Percentiles rank a stretch among this genome's conserved stretches.
phyloP scores from a whole-genome alignment of 2,329 filamentous ascomycete genomes.

The Phaeomoniella chlamydospora region DNA sequence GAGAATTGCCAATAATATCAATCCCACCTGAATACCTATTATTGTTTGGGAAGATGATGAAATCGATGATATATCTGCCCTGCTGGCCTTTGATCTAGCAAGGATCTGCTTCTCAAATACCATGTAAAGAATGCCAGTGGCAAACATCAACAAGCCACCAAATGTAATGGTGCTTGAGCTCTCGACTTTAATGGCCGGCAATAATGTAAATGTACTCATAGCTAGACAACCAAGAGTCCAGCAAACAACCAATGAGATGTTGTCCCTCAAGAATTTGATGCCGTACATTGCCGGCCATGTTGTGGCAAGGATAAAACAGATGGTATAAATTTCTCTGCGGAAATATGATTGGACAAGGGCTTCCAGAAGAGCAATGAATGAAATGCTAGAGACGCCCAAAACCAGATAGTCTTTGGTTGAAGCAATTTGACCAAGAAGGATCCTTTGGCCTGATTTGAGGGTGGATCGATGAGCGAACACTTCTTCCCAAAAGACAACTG shows the following conservation, averaged over 20 bases:
- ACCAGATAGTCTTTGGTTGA: slow-evolving; percentile 42
- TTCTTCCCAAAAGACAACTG: slow-evolving; percentile 92
- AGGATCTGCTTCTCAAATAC: slow-evolving; percentile 56
- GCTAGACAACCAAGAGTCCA: slow-evolving; percentile 66
- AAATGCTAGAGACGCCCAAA: slow-evolving; percentile 47
- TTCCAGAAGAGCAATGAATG: slow-evolving; percentile 63
- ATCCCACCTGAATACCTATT: slow-evolving; percentile 42
- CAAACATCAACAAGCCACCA: slow-evolving; percentile 65
- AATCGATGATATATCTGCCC: slow-evolving; percentile 4
- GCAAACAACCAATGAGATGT: slow-evolving; percentile 47
- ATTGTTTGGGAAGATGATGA: slow-evolving; percentile 23
- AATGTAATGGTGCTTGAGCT: slow-evolving; percentile 61
- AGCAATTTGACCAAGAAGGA: slow-evolving; percentile 55
- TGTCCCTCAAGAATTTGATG: slow-evolving; percentile 51
- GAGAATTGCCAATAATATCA: slow-evolving; percentile 66
- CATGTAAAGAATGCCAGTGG: slow-evolving; percentile 64
- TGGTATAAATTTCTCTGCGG: slow-evolving; percentile 71
- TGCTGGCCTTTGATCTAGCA: slow-evolving; percentile 20
- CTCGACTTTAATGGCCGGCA: slow-evolving; percentile 78
- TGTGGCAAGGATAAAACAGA: slow-evolving; percentile 60
- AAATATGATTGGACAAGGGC: slow-evolving; percentile 84
- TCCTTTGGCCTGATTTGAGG: slow-evolving; percentile 48
- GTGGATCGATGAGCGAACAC: slow-evolving; percentile 66
- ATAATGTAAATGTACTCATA: slow-evolving; percentile 83
- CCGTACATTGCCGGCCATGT: slow-evolving; percentile 72